Base-by-base conservation (phyloP, 208 protist genomes). In the Leishmania amazonensis region DNA sequence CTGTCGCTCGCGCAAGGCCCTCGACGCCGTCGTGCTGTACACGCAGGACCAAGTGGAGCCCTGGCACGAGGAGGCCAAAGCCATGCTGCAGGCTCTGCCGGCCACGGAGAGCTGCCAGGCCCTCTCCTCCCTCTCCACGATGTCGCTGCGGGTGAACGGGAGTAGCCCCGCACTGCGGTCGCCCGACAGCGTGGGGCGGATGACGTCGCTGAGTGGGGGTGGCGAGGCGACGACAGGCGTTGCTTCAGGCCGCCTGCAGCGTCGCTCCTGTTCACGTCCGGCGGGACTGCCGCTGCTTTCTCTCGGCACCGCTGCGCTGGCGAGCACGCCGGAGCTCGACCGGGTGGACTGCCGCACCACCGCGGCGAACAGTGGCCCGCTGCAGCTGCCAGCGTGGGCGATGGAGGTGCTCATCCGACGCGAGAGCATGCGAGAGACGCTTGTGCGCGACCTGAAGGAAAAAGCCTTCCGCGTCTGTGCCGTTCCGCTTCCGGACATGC, bases 401-500 rank as follows among this genome's bases (percentile, higher is more conserved):
- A 83, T 90, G 78, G 83, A 90, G 72, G 79, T 84, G 60, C 78
- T 91, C 31, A 65, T 88, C 11, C 84, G 86, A 1, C 86, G 89
- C 7, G 89, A 92, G 81, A 86, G 84, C 71, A 90, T 93, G 87
- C 87, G 89, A 9, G 86, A 90, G 81, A 88, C 86, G n/a, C 84
- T 93, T 19, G 81, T 93, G 81, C 79, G 83, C 28, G 85, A 90
- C 42, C 58, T 93, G 40, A 89, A 91, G 79, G 88, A 91, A 70
- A 75, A 78, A 72, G 84, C 85, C 40, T 88, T 91, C 38, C 80
- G 79, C 60, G 82, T 91, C 54, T 89, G 87, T 74, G 70, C 78
- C 70, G 88, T 97, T 47, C 86, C 89, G 35, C 80, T 97, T 31
- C 93, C 94, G 0, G 94, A 96, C 79, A 82, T 74, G 67, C 94